Conservation (phyloP, 345 rosid genomes). For the Eucalyptus regnans region DNA sequence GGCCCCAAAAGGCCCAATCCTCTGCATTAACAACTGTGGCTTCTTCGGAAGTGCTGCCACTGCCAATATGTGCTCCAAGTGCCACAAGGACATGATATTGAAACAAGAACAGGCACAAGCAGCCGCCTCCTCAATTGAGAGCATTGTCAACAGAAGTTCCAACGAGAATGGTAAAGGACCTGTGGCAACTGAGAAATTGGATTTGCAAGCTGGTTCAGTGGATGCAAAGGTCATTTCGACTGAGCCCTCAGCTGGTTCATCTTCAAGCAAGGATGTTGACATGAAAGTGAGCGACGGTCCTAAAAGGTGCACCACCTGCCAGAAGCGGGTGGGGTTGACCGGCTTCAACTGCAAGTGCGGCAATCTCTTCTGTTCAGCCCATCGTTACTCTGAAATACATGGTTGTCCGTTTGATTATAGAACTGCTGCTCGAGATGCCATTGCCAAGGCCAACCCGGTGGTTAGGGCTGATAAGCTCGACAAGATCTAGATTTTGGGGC, state of each 20-base stretch:
- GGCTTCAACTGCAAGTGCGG: constrained; percentile 68
- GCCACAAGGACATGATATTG: constrained; percentile 34
- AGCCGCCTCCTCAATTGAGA: constrained; percentile 28
- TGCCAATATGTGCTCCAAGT: constrained; percentile 50
- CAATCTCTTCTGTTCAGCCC: constrained; percentile 44
- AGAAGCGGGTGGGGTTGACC: constrained; percentile 51
- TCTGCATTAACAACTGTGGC: constrained; percentile 43
- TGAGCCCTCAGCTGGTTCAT: background rate
- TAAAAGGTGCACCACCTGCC: constrained; percentile 37
- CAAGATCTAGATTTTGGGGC: constrained; percentile 23
- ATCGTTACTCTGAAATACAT: constrained; percentile 67
- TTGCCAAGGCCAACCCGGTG: constrained; percentile 53
- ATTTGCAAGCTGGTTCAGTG: constrained; percentile 4
- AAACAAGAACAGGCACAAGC: constrained; percentile 36
- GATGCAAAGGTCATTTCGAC: constrained; percentile 1
- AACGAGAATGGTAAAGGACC: constrained; percentile 6
- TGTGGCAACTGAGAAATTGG: background rate
- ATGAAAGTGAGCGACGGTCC: constrained; percentile 28
- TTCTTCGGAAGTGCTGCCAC: constrained; percentile 55
- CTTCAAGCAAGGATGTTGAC: background rate
- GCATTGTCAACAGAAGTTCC: constrained; percentile 21
- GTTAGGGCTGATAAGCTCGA: constrained; percentile 55
- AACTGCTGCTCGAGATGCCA: constrained; percentile 36
- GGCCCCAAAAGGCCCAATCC: constrained; percentile 36
- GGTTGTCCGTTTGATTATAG: constrained; percentile 55